phyloP scores from a whole-genome alignment of 306 rosid genomes.

The Corylus heterophylla region DNA sequence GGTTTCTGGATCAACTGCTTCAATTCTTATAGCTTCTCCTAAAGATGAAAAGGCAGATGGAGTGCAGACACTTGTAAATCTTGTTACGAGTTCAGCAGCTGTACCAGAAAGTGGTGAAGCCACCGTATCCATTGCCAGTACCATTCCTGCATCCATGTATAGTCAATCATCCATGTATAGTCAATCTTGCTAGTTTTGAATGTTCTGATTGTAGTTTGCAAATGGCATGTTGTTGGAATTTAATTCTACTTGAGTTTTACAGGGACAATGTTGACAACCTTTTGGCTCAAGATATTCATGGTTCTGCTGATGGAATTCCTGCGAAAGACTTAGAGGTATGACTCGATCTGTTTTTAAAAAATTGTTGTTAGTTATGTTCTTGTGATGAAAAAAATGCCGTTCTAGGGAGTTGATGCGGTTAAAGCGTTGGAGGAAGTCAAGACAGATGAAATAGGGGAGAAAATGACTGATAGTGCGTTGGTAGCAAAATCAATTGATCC shows the following conservation, averaged over 20 bases:
- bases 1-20: constrained; percentile 49
- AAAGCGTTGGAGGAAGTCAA: constrained; percentile 53
- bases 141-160: constrained; percentile 59
- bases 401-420: constrained; percentile 31
- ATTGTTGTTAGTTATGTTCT: constrained; percentile 18
- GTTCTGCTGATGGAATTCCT: constrained; percentile 54
- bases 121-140: constrained; percentile 34
- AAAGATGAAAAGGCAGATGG: constrained; percentile 43
- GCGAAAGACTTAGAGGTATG: constrained; percentile 57
- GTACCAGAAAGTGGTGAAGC: constrained; percentile 43
- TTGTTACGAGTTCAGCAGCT: constrained; percentile 38
- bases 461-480: constrained; percentile 42
- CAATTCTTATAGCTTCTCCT: constrained; percentile 51
- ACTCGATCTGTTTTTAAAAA: constrained; percentile 4
- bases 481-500: constrained; percentile 72
- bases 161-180: constrained; percentile 52
- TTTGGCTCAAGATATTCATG: constrained; percentile 43
- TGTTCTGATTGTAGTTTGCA: constrained; percentile 6
- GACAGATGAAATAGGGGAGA: constrained; percentile 49
- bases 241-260: constrained; percentile 31
- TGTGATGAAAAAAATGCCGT: constrained; percentile 21
- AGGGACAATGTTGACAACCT: constrained; percentile 48
- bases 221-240: neutral
- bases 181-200: constrained; percentile 23
- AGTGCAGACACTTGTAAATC: constrained; percentile 43